Base-by-base conservation (phyloP, 2,329 filamentous ascomycete species). In the Ceratocystis harringtonii region DNA sequence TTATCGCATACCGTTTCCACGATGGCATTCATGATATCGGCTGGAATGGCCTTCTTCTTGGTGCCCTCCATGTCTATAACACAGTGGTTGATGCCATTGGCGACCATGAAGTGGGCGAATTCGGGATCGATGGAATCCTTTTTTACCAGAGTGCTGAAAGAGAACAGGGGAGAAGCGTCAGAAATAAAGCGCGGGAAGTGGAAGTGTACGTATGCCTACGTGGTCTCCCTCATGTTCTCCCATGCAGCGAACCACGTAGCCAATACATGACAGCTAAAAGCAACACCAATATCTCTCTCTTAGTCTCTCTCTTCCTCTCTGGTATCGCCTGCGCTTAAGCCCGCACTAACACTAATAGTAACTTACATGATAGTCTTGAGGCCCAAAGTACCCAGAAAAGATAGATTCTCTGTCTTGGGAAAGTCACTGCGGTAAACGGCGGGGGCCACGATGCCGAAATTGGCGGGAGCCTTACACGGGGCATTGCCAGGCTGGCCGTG, bases 11-110 rank as follows among this genome's bases (percentile, higher is more conserved):
- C 81, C 52, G 92, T 77, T 12, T 82, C 78, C 28, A 95, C 79
- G 58, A 92, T 90, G 6, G 82, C 77, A 68, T 81, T 80, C 80
- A 96, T 90, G 30, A 85, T 84, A 57, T 78, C 74, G 6, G 83
- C 72, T 0, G 87, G 82, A 44, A 90, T 90, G 7, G 80, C 80
- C 65, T 86, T 79, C 70, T 92, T 91, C 75, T 96, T 96, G 69
- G 95, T 96, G n/a, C 91, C 88, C 68, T 86, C 83, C 78, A 96
- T 88, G 69, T 86, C 82, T 71, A 95, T 87, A 52, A 89, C 79
- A 69, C 85, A 78, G 70, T 95, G 90, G 57, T 80, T 80, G 71
- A 96, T 92, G 68, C 79, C 80, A 69, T 87, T 84, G 4, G 77
- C 74, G 45, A 78, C 72, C 70, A 95, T 82, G 72, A 94, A 96